phyloP scores from a whole-genome alignment of 2,329 filamentous ascomycete species.

The Rhinocladiella similis region DNA sequence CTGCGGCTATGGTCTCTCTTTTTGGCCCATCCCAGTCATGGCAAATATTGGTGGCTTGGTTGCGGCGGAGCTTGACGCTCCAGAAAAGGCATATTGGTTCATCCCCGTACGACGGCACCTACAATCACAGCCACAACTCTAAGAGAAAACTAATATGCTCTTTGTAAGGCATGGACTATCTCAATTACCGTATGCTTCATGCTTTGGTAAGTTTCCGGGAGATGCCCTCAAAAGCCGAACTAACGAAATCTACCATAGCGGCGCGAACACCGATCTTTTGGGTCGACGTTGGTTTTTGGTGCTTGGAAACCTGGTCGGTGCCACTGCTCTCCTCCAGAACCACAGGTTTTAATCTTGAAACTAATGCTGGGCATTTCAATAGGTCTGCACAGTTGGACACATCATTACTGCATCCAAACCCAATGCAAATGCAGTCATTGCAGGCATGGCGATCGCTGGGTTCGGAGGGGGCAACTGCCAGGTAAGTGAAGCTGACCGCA shows the following conservation, averaged over 20 bases:
- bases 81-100: slow-evolving; percentile 9
- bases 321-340: neutral
- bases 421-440: slow-evolving; percentile 41
- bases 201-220: slow-evolving; percentile 4
- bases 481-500: slow-evolving; percentile 18
- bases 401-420: slow-evolving; percentile 43
- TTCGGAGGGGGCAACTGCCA: slow-evolving; percentile 49
- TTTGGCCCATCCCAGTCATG: slow-evolving; percentile 19
- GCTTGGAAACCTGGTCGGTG: slow-evolving; percentile 41
- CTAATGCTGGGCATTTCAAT: neutral
- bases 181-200: slow-evolving; percentile 16
- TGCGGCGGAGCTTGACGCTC: slow-evolving; percentile 8
- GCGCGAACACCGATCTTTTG: slow-evolving; percentile 48
- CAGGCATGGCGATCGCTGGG: slow-evolving; percentile 43
- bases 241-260: neutral
- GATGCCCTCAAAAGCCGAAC: neutral
- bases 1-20: slow-evolving; percentile 19
- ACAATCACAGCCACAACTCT: neutral
- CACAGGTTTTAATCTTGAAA: neutral
- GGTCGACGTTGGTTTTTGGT: slow-evolving; percentile 50
- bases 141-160: neutral
- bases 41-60: slow-evolving; percentile 9
- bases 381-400: slow-evolving; percentile 39
- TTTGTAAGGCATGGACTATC: slow-evolving; percentile 8
- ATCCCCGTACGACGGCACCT: slow-evolving; percentile 5